Conservation (phyloP, 768 basidiomycete genomes). For the Calocera viscosa region DNA sequence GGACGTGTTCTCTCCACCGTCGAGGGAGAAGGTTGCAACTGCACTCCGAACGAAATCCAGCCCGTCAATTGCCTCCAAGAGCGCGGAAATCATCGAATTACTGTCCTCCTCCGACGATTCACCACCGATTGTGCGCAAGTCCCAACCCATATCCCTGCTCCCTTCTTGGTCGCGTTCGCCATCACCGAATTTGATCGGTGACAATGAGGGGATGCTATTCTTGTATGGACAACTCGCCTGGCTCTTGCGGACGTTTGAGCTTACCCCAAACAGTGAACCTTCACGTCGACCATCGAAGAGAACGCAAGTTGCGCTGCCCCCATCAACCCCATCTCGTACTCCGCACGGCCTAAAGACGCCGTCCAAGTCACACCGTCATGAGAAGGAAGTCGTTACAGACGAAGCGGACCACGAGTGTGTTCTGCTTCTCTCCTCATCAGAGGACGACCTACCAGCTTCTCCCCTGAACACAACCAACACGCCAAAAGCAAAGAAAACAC, state of each 20-base stretch:
- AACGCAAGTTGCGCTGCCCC: not conserved
- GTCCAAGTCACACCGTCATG: not conserved
- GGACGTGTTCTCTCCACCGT: no score
- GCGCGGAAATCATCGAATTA: not conserved
- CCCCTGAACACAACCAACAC: not conserved
- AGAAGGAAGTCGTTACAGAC: not conserved
- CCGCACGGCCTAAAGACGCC: not conserved
- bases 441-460: not conserved
- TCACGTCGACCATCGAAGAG: not conserved
- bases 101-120: not conserved
- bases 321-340: not conserved
- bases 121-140: not conserved
- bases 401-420: not conserved
- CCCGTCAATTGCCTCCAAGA: not conserved
- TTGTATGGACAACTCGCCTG: not conserved
- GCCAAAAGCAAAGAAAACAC: not conserved
- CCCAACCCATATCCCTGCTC: not conserved
- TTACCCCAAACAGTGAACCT: not conserved
- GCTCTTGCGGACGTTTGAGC: no score
- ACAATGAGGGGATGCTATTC: not conserved
- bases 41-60: no score
- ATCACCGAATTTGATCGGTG: not conserved
- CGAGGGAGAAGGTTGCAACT: no score
- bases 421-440: not conserved
- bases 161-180: no score